A percentile compares a stretch with the other conserved stretches of the same genome.
phyloP scores from a whole-genome alignment of 352 stramenopile species.

The Globisporangium nagaii region DNA sequence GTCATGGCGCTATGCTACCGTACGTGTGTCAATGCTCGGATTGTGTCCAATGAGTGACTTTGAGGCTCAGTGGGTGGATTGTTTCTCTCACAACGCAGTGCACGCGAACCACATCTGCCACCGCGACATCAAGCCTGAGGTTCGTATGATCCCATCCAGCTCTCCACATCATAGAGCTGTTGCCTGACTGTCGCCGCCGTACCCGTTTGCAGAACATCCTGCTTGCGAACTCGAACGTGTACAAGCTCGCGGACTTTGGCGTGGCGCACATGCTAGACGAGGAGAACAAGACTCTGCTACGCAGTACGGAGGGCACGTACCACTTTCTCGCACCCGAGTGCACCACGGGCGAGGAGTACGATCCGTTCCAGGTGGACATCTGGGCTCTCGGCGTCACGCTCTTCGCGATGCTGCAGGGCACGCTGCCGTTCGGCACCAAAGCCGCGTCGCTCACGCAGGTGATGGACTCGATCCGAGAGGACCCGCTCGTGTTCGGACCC shows the following conservation, averaged over 20 bases:
- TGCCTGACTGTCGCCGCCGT: neutral
- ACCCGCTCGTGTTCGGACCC: constrained; percentile 33
- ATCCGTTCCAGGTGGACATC: constrained; percentile 74
- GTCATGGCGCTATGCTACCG: constrained; percentile 70
- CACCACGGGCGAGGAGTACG: constrained; percentile 68
- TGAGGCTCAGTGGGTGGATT: too few relatives aligned
- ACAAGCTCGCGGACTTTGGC: constrained; percentile 81
- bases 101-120: constrained; percentile 81
- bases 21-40: constrained; percentile 22
- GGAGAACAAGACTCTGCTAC: constrained; percentile 35
- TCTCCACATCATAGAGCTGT: neutral
- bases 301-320: constrained; percentile 84
- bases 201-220: constrained; percentile 48
- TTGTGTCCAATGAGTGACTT: too few relatives aligned
- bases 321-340: constrained; percentile 83
- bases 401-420: constrained; percentile 59
- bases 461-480: constrained; percentile 68
- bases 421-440: constrained; percentile 63
- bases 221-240: constrained; percentile 38
- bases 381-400: constrained; percentile 83
- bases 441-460: constrained; percentile 50
- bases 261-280: constrained; percentile 60
- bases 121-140: constrained; percentile 76
- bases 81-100: constrained; percentile 30
- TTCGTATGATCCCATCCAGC: too few relatives aligned